These are phyloP conservation scores for Graphilbum ipis-grandicollis DNA, from an alignment of 2,329 filamentous ascomycete genomes.

Conservation along the genomic window DNA sequence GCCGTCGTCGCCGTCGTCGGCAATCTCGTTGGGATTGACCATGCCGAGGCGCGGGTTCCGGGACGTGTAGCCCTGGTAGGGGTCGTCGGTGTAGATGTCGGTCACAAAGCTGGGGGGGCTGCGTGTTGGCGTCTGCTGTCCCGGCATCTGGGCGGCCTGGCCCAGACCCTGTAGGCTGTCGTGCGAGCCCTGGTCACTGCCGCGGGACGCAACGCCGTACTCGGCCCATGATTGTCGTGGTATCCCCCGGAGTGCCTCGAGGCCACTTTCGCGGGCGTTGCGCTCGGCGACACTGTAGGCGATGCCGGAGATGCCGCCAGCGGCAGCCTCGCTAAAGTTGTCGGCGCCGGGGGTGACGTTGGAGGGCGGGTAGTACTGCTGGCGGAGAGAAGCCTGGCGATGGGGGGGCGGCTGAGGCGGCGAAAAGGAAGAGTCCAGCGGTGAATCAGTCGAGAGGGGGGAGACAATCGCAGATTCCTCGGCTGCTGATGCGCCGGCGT, in stretches of 20 bases:
- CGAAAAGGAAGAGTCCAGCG: slow-evolving; percentile 9
- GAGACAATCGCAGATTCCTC: not conserved
- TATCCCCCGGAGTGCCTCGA: slow-evolving; percentile 37
- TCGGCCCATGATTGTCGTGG: slow-evolving; percentile 6
- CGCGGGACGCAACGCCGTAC: slow-evolving; percentile 4
- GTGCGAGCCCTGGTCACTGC: slow-evolving; percentile 21
- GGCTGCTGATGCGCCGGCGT: not conserved
- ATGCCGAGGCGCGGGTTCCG: slow-evolving; percentile 34
- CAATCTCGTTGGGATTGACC: slow-evolving; percentile 64
- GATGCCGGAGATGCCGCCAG: slow-evolving; percentile 50
- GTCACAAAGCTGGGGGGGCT: slow-evolving; percentile 27
- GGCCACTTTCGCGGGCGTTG: slow-evolving; percentile 45
- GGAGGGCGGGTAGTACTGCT: slow-evolving; percentile 12
- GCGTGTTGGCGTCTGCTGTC: slow-evolving; percentile 23
- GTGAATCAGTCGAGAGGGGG: not conserved
- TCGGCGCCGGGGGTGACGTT: slow-evolving; percentile 45
- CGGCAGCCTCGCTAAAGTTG: slow-evolving; percentile 45
- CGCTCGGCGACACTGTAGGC: slow-evolving; percentile 48
- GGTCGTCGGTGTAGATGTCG: slow-evolving; percentile 41
- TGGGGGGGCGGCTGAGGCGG: slow-evolving; percentile 11
- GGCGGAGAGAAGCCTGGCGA: not conserved
- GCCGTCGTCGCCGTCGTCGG: slow-evolving; percentile 78
- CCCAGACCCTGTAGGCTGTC: slow-evolving; percentile 23
- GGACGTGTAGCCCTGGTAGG: slow-evolving; percentile 43
- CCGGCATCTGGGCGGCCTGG: slow-evolving; percentile 18